Percentiles rank a stretch among this genome's conserved stretches.
Conservation (phyloP, 176 grass and related monocot genomes). For the Canna indica region DNA sequence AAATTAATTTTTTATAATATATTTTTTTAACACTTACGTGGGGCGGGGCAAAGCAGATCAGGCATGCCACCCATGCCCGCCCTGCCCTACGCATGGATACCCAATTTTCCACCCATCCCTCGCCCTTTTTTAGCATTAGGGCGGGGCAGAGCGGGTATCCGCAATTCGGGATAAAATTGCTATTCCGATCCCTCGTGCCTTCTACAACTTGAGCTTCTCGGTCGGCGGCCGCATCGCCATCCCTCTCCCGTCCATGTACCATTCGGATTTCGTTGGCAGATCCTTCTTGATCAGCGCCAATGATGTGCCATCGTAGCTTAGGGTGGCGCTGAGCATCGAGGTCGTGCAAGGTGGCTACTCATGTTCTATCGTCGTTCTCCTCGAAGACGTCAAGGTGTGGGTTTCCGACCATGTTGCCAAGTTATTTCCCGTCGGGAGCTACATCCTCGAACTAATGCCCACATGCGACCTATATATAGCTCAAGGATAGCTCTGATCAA, state of each 20-base stretch:
- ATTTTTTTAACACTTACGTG: no score
- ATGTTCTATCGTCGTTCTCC: conserved; percentile 27
- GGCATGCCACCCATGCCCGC: no score
- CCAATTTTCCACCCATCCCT: no score
- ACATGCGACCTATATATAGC: conserved; percentile 29
- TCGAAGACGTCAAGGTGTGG: conserved; percentile 38
- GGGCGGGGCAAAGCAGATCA: no score
- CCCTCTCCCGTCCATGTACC: conserved; percentile 18
- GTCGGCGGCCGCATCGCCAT: conserved; percentile 23
- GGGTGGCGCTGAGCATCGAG: conserved; percentile 30
- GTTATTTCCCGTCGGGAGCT: conserved; percentile 19
- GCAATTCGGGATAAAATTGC: no score
- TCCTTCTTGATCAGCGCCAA: conserved; percentile 17
- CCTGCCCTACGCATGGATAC: no score
- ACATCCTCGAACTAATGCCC: conserved; percentile 19
- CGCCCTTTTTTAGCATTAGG: no score
- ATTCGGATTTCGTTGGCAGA: conserved; percentile 25
- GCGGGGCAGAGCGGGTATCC: no score
- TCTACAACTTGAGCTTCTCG: conserved; percentile 18
- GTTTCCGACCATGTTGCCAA: conserved; percentile 27
- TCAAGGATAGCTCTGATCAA: conserved; percentile 19
- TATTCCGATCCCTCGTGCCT: background rate
- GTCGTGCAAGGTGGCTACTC: conserved; percentile 13
- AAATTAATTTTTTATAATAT: no score
- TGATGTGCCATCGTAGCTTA: conserved; percentile 13